Evolutionary conservation across 495 filamentous ascomycete species (phyloP).

Genomic region (Xylaria venustula): DNA sequence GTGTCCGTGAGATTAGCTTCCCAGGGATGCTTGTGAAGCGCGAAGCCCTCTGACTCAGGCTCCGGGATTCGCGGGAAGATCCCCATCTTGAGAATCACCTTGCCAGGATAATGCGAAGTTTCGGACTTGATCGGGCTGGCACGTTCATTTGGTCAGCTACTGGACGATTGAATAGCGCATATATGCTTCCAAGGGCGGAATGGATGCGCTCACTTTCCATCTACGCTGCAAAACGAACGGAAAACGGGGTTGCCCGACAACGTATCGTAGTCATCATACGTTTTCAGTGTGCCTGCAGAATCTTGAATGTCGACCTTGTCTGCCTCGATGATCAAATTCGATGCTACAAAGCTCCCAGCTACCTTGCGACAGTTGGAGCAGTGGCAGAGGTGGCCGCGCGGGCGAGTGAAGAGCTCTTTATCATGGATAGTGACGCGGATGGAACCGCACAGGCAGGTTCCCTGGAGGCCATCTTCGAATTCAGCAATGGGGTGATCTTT

Average conservation of each 20-base stretch:
- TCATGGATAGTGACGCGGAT: slow-evolving; percentile 39
- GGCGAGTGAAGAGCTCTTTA: slow-evolving; percentile 32
- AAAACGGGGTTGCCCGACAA: slow-evolving; percentile 37
- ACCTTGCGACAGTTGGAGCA: slow-evolving; percentile 32
- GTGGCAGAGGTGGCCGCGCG: slow-evolving; percentile 31
- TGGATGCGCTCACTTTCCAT: slow-evolving; percentile 36
- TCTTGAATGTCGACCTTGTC: slow-evolving; percentile 40
- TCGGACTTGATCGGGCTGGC: slow-evolving; percentile 39
- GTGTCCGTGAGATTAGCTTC: slow-evolving; percentile 8
- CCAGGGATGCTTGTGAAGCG: slow-evolving; percentile 34
- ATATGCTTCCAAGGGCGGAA: neutral
- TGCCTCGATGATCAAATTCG: slow-evolving; percentile 39
- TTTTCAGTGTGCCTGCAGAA: slow-evolving; percentile 29
- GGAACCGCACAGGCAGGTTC: slow-evolving; percentile 38
- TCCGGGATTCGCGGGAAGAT: slow-evolving; percentile 42
- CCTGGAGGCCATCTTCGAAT: slow-evolving; percentile 20
- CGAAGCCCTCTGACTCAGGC: slow-evolving; percentile 41
- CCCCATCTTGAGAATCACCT: slow-evolving; percentile 42
- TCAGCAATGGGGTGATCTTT: slow-evolving; percentile 5
- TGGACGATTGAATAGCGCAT: neutral
- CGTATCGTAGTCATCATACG: slow-evolving; percentile 35
- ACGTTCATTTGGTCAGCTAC: neutral
- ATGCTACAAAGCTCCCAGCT: slow-evolving; percentile 30
- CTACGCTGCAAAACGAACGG: slow-evolving; percentile 38
- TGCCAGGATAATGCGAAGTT: slow-evolving; percentile 25